Evolutionary conservation across 768 basidiomycete genomes (phyloP), one percentile per base, ranked within the genome.

Genomic region (Crepidotus variabilis): DNA sequence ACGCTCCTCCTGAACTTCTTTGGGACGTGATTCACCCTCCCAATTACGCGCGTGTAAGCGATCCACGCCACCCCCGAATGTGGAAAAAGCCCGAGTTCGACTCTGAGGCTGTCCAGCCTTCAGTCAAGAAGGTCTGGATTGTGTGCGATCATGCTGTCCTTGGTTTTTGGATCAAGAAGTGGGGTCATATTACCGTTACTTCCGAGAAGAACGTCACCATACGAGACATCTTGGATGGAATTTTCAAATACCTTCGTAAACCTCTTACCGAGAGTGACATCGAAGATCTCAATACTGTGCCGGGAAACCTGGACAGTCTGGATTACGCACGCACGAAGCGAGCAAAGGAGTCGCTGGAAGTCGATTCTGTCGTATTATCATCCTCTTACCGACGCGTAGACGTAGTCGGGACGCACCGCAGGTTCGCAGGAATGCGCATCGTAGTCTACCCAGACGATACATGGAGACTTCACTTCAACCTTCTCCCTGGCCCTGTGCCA

Each of bases 131-230:
- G 33, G 63, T 76, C 24, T 73, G 69, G 65, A 71, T 80, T n/a
- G 59, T 65, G 20, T 71, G 75, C 16, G 75, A 76, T 35, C 69
- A 73, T 63, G 65, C 67, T 13, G 43, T 70, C 32, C 70, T 78
- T n/a, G 63, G 67, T 13, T 68, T 62, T 47, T 78, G 75, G 76
- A 76, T 78, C 69, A 57, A 65, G n/a, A 57, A 56, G 20, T 78
- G 86, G 85, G 80, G 81, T 1, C 78, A 79, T 0, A 75, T 86
- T 55, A 57, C 74, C 36, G 61, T 84, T 50, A 70, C 68, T 9
- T 21, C 51, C 2, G 58, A 60, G 10, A 57, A 63, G 11, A 43
- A 43, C 39, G 68, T 80, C 23, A 78, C 76, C 9, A 63, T 84
- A 13, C 55, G 67, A 48, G 79, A 82, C 59, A 49, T 84, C 59